Percentiles rank a stretch among this genome's conserved stretches.
These are phyloP conservation scores for Rhodotorula sp. DNA, from an alignment of 1,284 basidiomycete genomes.

Conservation along the genomic window DNA sequence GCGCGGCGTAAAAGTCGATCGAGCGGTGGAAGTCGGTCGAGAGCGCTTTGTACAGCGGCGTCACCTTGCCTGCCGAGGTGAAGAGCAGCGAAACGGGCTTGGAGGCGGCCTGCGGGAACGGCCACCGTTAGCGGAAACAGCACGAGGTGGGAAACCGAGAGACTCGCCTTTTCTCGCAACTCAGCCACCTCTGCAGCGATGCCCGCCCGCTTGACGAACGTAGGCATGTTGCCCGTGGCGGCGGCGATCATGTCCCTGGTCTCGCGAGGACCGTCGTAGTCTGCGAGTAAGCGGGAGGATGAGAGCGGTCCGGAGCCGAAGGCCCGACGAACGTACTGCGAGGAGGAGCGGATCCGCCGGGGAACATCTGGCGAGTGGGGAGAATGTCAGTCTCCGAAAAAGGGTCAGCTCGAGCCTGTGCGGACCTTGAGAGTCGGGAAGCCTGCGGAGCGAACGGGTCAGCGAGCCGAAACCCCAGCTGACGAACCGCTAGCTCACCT, in stretches of 20 bases:
- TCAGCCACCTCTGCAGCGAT: conserved; percentile 33
- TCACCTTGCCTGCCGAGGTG: conserved; percentile 40
- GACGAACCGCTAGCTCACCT: conserved; percentile 29
- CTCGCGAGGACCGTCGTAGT: conserved; percentile 48
- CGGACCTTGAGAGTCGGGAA: conserved; percentile 50
- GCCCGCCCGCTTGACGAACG: conserved; percentile 48
- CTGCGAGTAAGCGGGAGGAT: conserved; percentile 7
- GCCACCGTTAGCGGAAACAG: not conserved
- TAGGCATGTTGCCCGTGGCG: conserved; percentile 48
- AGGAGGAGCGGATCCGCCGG: conserved; percentile 44
- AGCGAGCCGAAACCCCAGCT: not conserved
- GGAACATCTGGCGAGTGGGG: conserved; percentile 21
- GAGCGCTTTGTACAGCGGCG: conserved; percentile 45
- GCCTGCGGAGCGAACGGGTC: conserved; percentile 14
- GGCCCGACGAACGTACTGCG: conserved; percentile 40
- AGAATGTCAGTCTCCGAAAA: not conserved
- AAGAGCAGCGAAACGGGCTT: conserved; percentile 43
- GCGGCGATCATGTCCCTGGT: conserved; percentile 49
- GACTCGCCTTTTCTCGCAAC: conserved; percentile 28
- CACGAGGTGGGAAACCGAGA: not conserved
- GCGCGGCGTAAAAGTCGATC: conserved; percentile 42
- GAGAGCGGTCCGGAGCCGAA: not conserved
- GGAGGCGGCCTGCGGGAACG: conserved; percentile 10
- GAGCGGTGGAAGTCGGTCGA: conserved; percentile 41
- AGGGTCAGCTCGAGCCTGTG: too few relatives aligned